Evolutionary conservation across 257 asterid species (phyloP).

Genomic region (Salvia rosmarinus): DNA sequence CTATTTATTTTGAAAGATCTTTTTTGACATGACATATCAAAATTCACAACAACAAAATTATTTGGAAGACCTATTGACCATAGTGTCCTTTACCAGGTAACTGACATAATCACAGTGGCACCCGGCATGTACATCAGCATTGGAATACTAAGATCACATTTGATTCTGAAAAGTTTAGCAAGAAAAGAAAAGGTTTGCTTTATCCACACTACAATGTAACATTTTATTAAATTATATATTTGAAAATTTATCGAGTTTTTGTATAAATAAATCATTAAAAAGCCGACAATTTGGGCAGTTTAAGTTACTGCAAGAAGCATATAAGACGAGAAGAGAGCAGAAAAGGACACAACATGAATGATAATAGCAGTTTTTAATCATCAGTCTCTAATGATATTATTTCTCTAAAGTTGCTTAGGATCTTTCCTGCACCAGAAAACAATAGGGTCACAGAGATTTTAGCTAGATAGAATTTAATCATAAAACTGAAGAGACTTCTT

Average conservation of each 20-base stretch:
- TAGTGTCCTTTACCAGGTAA: conserved; percentile 12
- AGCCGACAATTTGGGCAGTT: not conserved
- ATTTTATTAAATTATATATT: not conserved
- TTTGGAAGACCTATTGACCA: not conserved
- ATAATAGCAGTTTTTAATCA: not conserved
- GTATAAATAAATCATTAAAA: not conserved
- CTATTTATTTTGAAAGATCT: not conserved
- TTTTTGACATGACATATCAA: not conserved
- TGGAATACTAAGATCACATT: not conserved
- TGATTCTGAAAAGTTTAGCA: conserved; percentile 6
- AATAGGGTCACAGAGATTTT: conserved; percentile 20
- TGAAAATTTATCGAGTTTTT: conserved; percentile 12
- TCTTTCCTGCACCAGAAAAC: not conserved
- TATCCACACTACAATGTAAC: not conserved
- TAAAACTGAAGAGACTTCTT: not conserved
- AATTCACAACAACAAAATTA: conserved; percentile 15
- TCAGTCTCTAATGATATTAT: conserved; percentile 6
- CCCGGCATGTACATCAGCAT: not conserved
- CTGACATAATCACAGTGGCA: not conserved
- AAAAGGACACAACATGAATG: conserved; percentile 5
- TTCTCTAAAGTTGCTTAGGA: conserved; percentile 10
- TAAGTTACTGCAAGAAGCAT: not conserved
- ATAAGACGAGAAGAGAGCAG: conserved; percentile 3
- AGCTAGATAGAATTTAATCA: not conserved
- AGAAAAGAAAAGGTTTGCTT: not conserved